These are phyloP conservation scores for Setaria italica DNA, from an alignment of 202 grass and related monocot genomes.

Conservation along the genomic window DNA sequence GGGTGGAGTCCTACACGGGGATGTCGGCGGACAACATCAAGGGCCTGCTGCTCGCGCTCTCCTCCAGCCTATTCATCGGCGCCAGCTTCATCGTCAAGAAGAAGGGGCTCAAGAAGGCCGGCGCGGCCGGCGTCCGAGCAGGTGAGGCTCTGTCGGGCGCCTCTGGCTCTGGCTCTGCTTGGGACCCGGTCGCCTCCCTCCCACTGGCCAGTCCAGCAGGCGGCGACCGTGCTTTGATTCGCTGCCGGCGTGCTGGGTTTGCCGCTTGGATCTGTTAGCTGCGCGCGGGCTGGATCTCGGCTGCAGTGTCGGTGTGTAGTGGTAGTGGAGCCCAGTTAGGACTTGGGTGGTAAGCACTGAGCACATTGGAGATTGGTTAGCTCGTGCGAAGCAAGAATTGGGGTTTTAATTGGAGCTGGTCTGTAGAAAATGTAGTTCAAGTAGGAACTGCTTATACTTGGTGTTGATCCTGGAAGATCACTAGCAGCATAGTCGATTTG, in stretches of 20 bases:
- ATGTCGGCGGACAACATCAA: slow-evolving; percentile 97
- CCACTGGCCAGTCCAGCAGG: background rate
- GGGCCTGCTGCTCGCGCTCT: slow-evolving; percentile 83
- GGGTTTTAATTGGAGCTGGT: background rate
- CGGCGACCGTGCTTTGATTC: background rate
- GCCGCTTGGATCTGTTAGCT: slow-evolving; percentile 47
- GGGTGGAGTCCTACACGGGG: slow-evolving; percentile 78
- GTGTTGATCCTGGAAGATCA: background rate
- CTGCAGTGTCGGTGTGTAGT: background rate
- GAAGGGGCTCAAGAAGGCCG: slow-evolving; percentile 95
- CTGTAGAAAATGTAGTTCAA: background rate
- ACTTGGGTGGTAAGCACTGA: background rate
- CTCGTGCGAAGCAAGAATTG: background rate
- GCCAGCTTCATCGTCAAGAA: slow-evolving; percentile 97
- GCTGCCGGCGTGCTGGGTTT: background rate
- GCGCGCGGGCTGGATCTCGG: slow-evolving; percentile 46
- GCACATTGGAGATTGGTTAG: slow-evolving; percentile 16
- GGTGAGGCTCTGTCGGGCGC: slow-evolving; percentile 33
- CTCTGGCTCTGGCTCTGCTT: background rate
- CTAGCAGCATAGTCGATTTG: background rate
- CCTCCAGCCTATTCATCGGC: slow-evolving; percentile 93
- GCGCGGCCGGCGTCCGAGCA: slow-evolving; percentile 77
- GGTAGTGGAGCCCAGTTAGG: background rate
- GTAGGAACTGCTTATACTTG: background rate
- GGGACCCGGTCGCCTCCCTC: background rate